These are phyloP conservation scores for Allium sativum DNA, from an alignment of 106 monocot species.

Conservation along the genomic window DNA sequence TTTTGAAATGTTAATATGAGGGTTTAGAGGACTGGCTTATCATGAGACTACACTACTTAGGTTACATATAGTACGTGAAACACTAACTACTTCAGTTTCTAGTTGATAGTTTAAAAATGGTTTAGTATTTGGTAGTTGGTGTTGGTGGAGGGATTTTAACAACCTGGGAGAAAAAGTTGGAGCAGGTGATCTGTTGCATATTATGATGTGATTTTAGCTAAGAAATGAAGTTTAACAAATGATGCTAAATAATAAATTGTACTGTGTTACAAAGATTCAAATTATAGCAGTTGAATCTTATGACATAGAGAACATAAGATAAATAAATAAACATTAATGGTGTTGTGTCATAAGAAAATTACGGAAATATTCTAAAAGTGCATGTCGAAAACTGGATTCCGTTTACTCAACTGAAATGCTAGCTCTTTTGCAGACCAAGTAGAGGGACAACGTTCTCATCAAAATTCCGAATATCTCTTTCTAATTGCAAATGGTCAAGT, in stretches of 20 bases:
- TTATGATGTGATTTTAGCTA: neutral
- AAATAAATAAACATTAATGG: too few relatives aligned
- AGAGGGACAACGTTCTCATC: too few relatives aligned
- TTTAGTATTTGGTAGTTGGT: conserved; percentile 5
- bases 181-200: conserved; percentile 7
- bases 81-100: conserved; percentile 43
- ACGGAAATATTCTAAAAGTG: too few relatives aligned
- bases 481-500: too few relatives aligned
- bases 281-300: too few relatives aligned
- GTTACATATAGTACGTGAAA: conserved; percentile 31
- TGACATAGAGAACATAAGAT: too few relatives aligned
- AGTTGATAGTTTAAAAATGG: conserved; percentile 42
- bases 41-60: conserved; percentile 51
- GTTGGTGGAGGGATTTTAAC: conserved; percentile 7
- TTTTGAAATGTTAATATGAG: neutral
- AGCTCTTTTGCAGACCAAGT: too few relatives aligned
- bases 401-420: too few relatives aligned
- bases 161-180: conserved; percentile 3
- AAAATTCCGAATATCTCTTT: too few relatives aligned
- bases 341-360: too few relatives aligned
- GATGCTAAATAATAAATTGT: neutral
- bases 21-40: conserved; percentile 25
- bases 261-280: too few relatives aligned
- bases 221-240: neutral
- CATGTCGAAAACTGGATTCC: too few relatives aligned